Base-by-base conservation (phyloP, 805 yeast genomes). In the Saccharomycopsis fodiens region DNA sequence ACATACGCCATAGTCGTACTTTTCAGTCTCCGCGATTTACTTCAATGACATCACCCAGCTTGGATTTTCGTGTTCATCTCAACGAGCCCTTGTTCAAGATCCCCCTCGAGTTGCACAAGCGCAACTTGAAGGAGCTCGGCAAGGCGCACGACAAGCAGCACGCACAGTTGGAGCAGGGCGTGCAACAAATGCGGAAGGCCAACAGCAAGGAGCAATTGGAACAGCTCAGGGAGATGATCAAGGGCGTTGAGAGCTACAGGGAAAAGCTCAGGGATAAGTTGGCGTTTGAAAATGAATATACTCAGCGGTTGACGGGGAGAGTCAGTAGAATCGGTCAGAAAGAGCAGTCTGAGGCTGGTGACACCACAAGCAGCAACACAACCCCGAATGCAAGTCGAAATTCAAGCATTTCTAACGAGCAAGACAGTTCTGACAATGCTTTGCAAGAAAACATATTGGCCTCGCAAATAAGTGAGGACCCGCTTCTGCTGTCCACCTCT, bases 91-190 rank as follows among this genome's bases (percentile, higher is more conserved):
- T 27, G 12, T 43, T 51, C 41, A 45, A 45, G 25, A 40, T 42
- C 3, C 54, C 54, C 5, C 37, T 51, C 22, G 54, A 51, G 34
- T 38, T 51, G 19, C 48, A 40, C 41, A 51, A 51, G 35, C 47
- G 41, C 27, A 51, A 47, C 29, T 31, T 51, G 13, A 51, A 51
- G 30, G 54, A 51, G 15, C 40, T 42, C 36, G 42, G 45, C 23
- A 48, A 42, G 39, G 20, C 48, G 20, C 39, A 42, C 29, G 54
- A 51, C 38, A 51, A 51, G 43, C 41, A 45, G 30, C 6, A 31
- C 4, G 31, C 19, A 5, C 12, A 16, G 6, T 20, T 45, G 13
- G 45, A 39, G 10, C 35, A 16, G n/a, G 13, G 21, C 15, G 12
- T 39, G 15, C 25, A 20, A 5, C 12, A n/a, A 16, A 12, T 12